These are phyloP conservation scores for Aspergillus novoparasiticus DNA, from an alignment of 2,329 filamentous ascomycete species.

Conservation along the genomic window DNA sequence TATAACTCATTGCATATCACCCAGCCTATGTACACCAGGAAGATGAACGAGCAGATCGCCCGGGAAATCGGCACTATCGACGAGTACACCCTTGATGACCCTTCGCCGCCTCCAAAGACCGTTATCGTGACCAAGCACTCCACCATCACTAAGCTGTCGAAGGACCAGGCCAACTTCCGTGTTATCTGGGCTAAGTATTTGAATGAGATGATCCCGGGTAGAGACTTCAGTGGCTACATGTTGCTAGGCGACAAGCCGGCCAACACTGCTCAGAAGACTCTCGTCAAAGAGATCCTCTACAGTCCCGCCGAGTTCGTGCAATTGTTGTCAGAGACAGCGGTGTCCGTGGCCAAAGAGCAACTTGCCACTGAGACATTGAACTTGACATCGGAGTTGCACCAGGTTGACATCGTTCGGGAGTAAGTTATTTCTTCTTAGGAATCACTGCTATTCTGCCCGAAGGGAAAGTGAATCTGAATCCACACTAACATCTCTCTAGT, in stretches of 20 bases:
- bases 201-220: constrained; percentile 24
- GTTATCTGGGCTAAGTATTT: constrained; percentile 25
- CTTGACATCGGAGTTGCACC: constrained; percentile 21
- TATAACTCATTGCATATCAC: constrained; percentile 31
- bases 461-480: background rate
- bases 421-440: background rate
- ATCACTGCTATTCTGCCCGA: background rate
- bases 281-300: constrained; percentile 23
- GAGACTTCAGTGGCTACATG: constrained; percentile 21
- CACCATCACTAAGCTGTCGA: constrained; percentile 20
- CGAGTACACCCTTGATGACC: constrained; percentile 22
- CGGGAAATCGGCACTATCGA: constrained; percentile 22
- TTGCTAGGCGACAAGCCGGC: constrained; percentile 21
- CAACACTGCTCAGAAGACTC: constrained; percentile 21
- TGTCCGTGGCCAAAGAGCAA: constrained; percentile 21
- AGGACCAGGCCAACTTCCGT: constrained; percentile 26
- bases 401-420: constrained; percentile 30
- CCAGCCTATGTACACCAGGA: constrained; percentile 32
- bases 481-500: constrained; percentile 4
- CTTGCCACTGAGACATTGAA: constrained; percentile 24
- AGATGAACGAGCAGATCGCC: constrained; percentile 28
- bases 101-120: constrained; percentile 21
- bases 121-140: constrained; percentile 23
- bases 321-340: constrained; percentile 19
- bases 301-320: constrained; percentile 23